These are phyloP conservation scores for Peltaster fructicola DNA, from an alignment of 2,329 filamentous ascomycete species.

Conservation along the genomic window DNA sequence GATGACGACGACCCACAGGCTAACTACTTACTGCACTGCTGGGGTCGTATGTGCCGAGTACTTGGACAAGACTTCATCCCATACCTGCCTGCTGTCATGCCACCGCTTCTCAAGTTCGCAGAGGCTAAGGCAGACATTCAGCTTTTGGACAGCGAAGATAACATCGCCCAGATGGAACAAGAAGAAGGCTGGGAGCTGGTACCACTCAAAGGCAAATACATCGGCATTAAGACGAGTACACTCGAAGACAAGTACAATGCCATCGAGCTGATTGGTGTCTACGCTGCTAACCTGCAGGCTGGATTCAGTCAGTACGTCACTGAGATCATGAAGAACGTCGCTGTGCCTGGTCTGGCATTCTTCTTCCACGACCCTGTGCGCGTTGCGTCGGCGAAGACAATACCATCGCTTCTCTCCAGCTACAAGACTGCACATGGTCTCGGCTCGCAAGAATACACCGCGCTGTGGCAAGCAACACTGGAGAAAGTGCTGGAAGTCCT, in stretches of 20 bases:
- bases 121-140: constrained; percentile 95
- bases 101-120: constrained; percentile 75
- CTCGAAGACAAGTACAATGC: constrained; percentile 99
- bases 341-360: constrained; percentile 81
- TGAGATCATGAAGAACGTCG: constrained; percentile 93
- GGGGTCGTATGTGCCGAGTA: constrained; percentile 96
- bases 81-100: constrained; percentile 86
- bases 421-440: constrained; percentile 84
- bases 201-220: constrained; percentile 91
- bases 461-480: constrained; percentile 69
- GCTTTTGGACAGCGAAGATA: constrained; percentile 83
- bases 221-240: constrained; percentile 91
- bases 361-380: constrained; percentile 98
- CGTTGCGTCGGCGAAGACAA: constrained; percentile 83
- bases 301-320: constrained; percentile 82
- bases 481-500: constrained; percentile 88
- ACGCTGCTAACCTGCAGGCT: constrained; percentile 86
- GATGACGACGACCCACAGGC: constrained; percentile 91
- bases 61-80: constrained; percentile 80
- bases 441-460: constrained; percentile 59
- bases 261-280: constrained; percentile 95
- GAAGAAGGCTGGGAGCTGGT: constrained; percentile 97
- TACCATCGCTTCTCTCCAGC: constrained; percentile 80
- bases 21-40: constrained; percentile 95
- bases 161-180: constrained; percentile 79